A percentile compares a stretch with the other conserved stretches of the same genome.
Evolutionary conservation across 331 rosid genomes (phyloP).

Genomic region (Erythrophleum ivorense): DNA sequence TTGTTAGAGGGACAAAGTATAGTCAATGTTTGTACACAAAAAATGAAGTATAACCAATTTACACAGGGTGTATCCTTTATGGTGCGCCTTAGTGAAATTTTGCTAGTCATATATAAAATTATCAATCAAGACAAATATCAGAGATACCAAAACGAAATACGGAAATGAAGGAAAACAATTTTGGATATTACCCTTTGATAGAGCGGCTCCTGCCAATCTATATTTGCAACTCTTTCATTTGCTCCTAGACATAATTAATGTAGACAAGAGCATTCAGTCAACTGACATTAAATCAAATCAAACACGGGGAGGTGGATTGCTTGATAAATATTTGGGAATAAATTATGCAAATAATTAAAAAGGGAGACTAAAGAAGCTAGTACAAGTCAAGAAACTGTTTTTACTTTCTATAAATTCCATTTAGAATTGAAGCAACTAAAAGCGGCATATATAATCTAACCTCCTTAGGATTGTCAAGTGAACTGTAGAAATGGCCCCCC

Average conservation of each 20-base stretch:
- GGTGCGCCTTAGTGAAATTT: background rate
- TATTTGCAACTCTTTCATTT: conserved; percentile 2
- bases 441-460: background rate
- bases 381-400: background rate
- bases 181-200: conserved; percentile 39
- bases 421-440: conserved; percentile 3
- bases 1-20: too few relatives aligned
- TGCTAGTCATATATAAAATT: background rate
- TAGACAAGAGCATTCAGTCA: conserved; percentile 5
- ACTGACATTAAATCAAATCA: background rate
- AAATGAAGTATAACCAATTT: background rate
- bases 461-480: conserved; percentile 4
- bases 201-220: conserved; percentile 35
- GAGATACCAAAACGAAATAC: background rate
- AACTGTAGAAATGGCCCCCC: background rate
- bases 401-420: conserved; percentile 6
- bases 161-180: background rate
- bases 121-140: background rate
- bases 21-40: too few relatives aligned
- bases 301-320: background rate
- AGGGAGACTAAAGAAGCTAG: background rate
- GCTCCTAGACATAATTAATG: conserved; percentile 27
- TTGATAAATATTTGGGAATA: background rate
- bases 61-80: background rate
- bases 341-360: background rate